phyloP scores from a whole-genome alignment of 1,284 basidiomycete genomes.

The Ustilago hordei region DNA sequence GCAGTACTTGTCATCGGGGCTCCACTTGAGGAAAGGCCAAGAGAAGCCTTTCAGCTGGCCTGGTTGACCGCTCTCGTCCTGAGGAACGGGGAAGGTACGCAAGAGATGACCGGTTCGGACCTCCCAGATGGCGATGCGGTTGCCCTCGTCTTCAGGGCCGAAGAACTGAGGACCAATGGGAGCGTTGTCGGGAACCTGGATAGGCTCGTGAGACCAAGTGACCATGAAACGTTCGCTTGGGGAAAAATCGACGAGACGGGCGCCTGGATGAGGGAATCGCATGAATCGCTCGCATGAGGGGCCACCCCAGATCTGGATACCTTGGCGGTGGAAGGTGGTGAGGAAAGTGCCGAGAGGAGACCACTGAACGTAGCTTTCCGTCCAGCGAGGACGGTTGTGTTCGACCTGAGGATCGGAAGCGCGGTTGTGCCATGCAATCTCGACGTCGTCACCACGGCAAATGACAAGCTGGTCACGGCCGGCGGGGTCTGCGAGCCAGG shows the following conservation, averaged over 20 bases:
- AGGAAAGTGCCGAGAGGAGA: conserved; percentile 94
- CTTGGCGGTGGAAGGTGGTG: conserved; percentile 92
- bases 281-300: conserved; percentile 85
- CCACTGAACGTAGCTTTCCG: conserved; percentile 97
- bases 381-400: conserved; percentile 82
- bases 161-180: conserved; percentile 76
- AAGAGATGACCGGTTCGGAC: conserved; percentile 91
- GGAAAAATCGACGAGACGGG: conserved; percentile 96
- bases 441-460: conserved; percentile 90
- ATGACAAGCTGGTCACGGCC: conserved; percentile 97
- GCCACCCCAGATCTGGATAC: conserved; percentile 96
- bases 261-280: conserved; percentile 94
- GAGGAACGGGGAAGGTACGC: conserved; percentile 84
- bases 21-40: conserved; percentile 99
- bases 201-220: conserved; percentile 97
- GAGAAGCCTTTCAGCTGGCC: conserved; percentile 76
- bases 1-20: conserved; percentile 94
- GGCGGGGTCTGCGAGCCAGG: conserved; percentile 91
- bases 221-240: conserved; percentile 97
- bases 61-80: conserved; percentile 58
- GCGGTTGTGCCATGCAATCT: conserved; percentile 93
- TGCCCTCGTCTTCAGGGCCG: conserved; percentile 94
- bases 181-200: conserved; percentile 85
- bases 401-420: conserved; percentile 87
- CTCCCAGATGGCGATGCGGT: conserved; percentile 98